phyloP scores from a whole-genome alignment of 2,329 filamentous ascomycete genomes.

The Penicillium sp. region DNA sequence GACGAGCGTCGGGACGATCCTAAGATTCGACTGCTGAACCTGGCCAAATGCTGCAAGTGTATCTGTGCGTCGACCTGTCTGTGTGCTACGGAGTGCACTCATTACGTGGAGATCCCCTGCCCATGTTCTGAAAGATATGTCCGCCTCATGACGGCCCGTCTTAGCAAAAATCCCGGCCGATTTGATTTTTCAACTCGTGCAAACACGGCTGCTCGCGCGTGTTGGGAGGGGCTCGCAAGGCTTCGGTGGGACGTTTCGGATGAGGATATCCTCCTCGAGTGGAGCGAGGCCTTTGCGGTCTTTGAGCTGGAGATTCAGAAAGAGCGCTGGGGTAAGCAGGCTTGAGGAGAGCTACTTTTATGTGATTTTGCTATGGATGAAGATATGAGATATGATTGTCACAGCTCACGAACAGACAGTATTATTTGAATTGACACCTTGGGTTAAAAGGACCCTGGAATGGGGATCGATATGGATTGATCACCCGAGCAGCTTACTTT shows the following conservation, averaged over 20 bases:
- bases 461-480: not conserved
- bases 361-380: not conserved
- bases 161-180: slow-evolving; percentile 22
- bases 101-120: slow-evolving; percentile 37
- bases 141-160: slow-evolving; percentile 37
- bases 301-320: slow-evolving; percentile 41
- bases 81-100: slow-evolving; percentile 44
- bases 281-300: slow-evolving; percentile 35
- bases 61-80: slow-evolving; percentile 43
- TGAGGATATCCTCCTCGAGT: slow-evolving; percentile 31
- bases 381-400: not conserved
- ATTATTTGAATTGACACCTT: not conserved
- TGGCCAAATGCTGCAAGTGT: slow-evolving; percentile 43
- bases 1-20: slow-evolving; percentile 40
- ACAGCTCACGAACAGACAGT: not conserved
- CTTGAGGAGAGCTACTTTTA: not conserved
- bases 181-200: slow-evolving; percentile 34
- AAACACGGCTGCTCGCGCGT: slow-evolving; percentile 37
- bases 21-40: slow-evolving; percentile 32
- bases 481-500: not conserved
- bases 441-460: not conserved
- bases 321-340: slow-evolving; percentile 30
- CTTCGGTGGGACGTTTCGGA: slow-evolving; percentile 31
- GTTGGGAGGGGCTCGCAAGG: slow-evolving; percentile 40
- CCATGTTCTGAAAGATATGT: slow-evolving; percentile 46